These are phyloP conservation scores for Protea cynaroides DNA, from an alignment of 164 flowering plant species.

Conservation along the genomic window DNA sequence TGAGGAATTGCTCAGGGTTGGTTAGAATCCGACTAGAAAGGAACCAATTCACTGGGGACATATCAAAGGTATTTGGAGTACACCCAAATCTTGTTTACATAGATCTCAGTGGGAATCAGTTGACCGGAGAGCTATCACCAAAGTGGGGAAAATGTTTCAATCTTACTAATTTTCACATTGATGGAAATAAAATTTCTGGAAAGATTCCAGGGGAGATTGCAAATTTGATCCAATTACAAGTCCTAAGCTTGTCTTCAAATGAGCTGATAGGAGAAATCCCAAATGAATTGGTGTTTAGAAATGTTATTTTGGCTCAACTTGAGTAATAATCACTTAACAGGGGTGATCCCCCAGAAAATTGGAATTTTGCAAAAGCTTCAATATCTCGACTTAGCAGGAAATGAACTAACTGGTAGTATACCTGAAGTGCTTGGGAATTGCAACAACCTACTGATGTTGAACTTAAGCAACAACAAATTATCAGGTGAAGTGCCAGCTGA, in stretches of 20 bases:
- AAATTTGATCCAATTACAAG: neutral
- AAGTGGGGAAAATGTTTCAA: constrained; percentile 2
- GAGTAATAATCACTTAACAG: constrained; percentile 31
- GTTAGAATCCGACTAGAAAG: constrained; percentile 3
- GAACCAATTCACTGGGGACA: constrained; percentile 13
- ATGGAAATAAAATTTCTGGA: constrained; percentile 3
- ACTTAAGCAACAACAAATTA: constrained; percentile 41
- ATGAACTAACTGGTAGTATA: constrained; percentile 23
- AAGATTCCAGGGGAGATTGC: constrained; percentile 2
- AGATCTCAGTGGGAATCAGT: constrained; percentile 7
- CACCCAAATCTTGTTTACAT: constrained; percentile 8
- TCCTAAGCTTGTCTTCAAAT: constrained; percentile 27
- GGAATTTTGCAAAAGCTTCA: constrained; percentile 19
- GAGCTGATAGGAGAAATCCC: constrained; percentile 41
- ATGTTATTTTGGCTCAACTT: constrained; percentile 27
- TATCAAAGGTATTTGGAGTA: constrained; percentile 10
- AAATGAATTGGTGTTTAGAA: constrained; percentile 17
- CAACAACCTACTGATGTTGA: constrained; percentile 13
- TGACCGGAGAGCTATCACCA: constrained; percentile 8
- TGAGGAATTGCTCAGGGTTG: constrained; percentile 11
- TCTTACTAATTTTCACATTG: constrained; percentile 3
- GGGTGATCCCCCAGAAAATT: constrained; percentile 28
- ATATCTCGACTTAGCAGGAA: constrained; percentile 26
- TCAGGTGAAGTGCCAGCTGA: constrained; percentile 39
- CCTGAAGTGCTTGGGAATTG: constrained; percentile 26